These are phyloP conservation scores for Pythium aristosporum DNA, from an alignment of 352 stramenopile species.

Conservation along the genomic window DNA sequence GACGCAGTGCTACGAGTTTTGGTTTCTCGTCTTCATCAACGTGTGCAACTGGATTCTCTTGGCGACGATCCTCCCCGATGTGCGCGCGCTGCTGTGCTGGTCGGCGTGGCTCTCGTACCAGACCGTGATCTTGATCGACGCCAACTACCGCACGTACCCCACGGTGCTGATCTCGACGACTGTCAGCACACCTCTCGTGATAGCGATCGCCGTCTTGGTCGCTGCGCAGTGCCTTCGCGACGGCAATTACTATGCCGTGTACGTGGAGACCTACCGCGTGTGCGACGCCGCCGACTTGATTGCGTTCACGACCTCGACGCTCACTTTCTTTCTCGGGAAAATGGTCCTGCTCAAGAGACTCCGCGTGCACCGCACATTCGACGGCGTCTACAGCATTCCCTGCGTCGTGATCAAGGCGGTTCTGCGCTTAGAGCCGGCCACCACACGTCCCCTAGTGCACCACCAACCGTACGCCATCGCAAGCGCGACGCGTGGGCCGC, in stretches of 20 bases:
- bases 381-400: slow-evolving; percentile 5
- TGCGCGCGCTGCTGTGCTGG: not conserved
- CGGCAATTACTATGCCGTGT: slow-evolving; percentile 7
- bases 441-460: not conserved
- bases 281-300: slow-evolving; percentile 16
- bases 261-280: not conserved
- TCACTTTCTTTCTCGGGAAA: slow-evolving; percentile 11
- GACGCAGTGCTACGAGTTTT: slow-evolving; percentile 14
- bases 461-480: not conserved
- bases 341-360: slow-evolving; percentile 6
- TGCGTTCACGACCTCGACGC: slow-evolving; percentile 9
- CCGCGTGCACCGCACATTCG: slow-evolving; percentile 1
- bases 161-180: slow-evolving; percentile 6
- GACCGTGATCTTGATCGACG: slow-evolving; percentile 12
- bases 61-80: not conserved
- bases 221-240: not conserved
- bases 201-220: not conserved
- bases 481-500: not conserved
- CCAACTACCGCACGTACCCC: slow-evolving; percentile 17
- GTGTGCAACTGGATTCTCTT: slow-evolving; percentile 15
- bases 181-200: slow-evolving; percentile 5
- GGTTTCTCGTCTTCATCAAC: slow-evolving; percentile 17
- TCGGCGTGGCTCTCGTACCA: slow-evolving; percentile 12
- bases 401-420: slow-evolving; percentile 14
- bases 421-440: not conserved